phyloP scores from a whole-genome alignment of 768 basidiomycete genomes.

The Chiua virens region DNA sequence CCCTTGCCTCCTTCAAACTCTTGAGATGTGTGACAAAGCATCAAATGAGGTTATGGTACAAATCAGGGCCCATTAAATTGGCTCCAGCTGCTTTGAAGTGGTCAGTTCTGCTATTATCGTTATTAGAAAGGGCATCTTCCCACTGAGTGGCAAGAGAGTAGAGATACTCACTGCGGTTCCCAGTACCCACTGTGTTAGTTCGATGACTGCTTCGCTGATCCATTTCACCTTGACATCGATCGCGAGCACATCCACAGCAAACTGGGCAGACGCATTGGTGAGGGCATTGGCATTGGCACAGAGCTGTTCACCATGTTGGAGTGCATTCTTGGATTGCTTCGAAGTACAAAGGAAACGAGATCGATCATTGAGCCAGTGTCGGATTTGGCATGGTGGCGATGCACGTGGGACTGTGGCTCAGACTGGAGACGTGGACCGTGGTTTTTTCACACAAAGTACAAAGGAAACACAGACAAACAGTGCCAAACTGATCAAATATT shows the following conservation, averaged over 20 bases:
- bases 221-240: conserved; percentile 80
- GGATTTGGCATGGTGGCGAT: too few relatives aligned
- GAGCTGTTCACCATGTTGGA: too few relatives aligned
- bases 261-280: conserved; percentile 63
- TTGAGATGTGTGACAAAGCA: conserved; percentile 88
- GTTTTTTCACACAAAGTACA: too few relatives aligned
- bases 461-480: too few relatives aligned
- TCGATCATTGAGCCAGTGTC: too few relatives aligned
- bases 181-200: conserved; percentile 42
- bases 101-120: conserved; percentile 19
- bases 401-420: too few relatives aligned
- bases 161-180: conserved; percentile 56
- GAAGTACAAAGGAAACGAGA: too few relatives aligned
- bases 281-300: conserved; percentile 65
- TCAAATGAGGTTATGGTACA: conserved; percentile 91
- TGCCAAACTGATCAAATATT: too few relatives aligned
- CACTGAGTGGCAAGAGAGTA: conserved; percentile 8
- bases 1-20: conserved; percentile 54
- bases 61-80: conserved; percentile 94
- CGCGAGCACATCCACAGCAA: conserved; percentile 68
- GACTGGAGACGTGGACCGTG: too few relatives aligned
- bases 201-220: conserved; percentile 70
- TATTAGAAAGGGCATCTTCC: conserved; percentile 26
- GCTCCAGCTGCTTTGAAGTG: conserved; percentile 65
- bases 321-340: too few relatives aligned